These are phyloP conservation scores for Talaromyces piceae DNA, from an alignment of 2,329 filamentous ascomycete species.

Conservation along the genomic window DNA sequence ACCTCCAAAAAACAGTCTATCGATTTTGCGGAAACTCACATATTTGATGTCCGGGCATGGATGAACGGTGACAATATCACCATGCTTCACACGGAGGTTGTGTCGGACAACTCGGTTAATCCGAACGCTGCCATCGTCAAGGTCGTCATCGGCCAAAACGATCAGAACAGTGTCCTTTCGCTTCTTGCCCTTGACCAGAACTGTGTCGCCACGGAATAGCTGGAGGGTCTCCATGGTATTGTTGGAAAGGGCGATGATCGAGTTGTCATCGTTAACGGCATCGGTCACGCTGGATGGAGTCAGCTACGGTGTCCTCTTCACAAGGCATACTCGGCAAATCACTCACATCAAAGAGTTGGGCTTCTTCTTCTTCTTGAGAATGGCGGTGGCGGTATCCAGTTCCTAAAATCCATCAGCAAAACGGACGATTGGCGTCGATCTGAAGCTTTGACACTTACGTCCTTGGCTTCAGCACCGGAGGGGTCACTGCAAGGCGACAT, in stretches of 20 bases:
- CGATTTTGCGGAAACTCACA: slow-evolving; percentile 49
- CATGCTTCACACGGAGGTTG: slow-evolving; percentile 97
- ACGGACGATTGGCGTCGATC: neutral
- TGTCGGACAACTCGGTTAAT: slow-evolving; percentile 98
- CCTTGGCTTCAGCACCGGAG: slow-evolving; percentile 79
- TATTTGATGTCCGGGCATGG: slow-evolving; percentile 99
- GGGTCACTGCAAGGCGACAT: slow-evolving; percentile 56
- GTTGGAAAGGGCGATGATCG: slow-evolving; percentile 95
- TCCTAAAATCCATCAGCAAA: slow-evolving; percentile 47
- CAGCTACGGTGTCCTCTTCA: slow-evolving; percentile 17
- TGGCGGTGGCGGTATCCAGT: slow-evolving; percentile 89
- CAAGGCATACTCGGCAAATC: neutral
- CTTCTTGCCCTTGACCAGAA: slow-evolving; percentile 98
- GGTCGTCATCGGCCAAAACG: slow-evolving; percentile 92
- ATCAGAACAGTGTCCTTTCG: slow-evolving; percentile 98
- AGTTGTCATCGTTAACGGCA: slow-evolving; percentile 99
- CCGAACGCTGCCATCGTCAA: slow-evolving; percentile 92
- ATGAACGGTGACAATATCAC: slow-evolving; percentile 94
- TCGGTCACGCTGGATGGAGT: slow-evolving; percentile 71
- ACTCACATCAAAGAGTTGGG: slow-evolving; percentile 94
- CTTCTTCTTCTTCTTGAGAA: slow-evolving; percentile 99
- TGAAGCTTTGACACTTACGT: slow-evolving; percentile 50
- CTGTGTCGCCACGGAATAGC: slow-evolving; percentile 97
- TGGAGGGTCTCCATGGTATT: slow-evolving; percentile 98
- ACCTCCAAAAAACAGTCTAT: neutral